Evolutionary conservation across 176 grass and related monocot species (phyloP).

Genomic region (Puccinellia tenuiflora): DNA sequence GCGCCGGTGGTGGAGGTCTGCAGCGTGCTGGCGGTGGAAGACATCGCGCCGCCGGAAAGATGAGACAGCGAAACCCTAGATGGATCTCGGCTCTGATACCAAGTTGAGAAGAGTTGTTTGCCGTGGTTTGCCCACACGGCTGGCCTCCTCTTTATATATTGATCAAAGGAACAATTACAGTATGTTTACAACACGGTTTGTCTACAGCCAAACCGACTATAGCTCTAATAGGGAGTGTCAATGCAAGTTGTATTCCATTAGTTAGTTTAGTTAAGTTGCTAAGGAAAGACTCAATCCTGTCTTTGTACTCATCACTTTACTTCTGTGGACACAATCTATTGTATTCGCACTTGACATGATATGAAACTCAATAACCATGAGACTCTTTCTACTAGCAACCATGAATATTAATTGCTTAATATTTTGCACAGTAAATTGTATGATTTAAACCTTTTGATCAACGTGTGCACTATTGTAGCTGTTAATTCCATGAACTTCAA

Average conservation of each 20-base stretch:
- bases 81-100: no score
- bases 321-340: not conserved
- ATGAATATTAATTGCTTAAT: not conserved
- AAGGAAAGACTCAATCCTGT: not conserved
- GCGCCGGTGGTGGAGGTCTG: no score
- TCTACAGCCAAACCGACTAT: no score
- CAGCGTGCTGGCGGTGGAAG: no score
- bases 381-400: not conserved
- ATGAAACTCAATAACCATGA: not conserved
- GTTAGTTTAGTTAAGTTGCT: not conserved
- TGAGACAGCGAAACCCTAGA: no score
- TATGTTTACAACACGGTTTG: no score
- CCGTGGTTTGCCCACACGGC: no score
- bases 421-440: not conserved
- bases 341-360: not conserved
- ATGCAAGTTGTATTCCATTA: not conserved
- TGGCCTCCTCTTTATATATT: no score
- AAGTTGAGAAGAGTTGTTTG: no score
- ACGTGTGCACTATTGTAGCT: not conserved
- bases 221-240: no score
- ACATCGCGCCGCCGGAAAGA: no score
- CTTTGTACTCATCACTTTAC: not conserved
- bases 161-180: no score
- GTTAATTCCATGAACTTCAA: not conserved
- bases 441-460: not conserved